A percentile compares a stretch with the other conserved stretches of the same genome.
These are phyloP conservation scores for Zygosaccharomyces sapae DNA, from an alignment of 1,139 yeast species.

Conservation along the genomic window DNA sequence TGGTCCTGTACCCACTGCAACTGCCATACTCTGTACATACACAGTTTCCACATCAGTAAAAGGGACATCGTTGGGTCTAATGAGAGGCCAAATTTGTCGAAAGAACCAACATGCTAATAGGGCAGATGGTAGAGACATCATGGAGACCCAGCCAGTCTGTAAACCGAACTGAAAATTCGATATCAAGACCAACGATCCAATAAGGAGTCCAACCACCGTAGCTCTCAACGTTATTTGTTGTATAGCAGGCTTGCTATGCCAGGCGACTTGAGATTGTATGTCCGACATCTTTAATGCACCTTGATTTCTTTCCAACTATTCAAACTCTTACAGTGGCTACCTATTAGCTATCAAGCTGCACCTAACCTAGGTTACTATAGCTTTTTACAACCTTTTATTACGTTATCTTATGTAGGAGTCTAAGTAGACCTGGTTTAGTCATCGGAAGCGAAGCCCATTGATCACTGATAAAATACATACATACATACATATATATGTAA, in stretches of 20 bases:
- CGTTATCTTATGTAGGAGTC: background rate
- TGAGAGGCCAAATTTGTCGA: constrained; percentile 41
- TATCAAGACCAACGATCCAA: constrained; percentile 76
- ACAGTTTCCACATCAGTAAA: constrained; percentile 93
- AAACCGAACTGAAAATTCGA: constrained; percentile 95
- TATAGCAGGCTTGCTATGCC: constrained; percentile 38
- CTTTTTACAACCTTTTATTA: background rate
- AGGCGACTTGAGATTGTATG: constrained; percentile 17
- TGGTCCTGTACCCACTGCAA: constrained; percentile 97
- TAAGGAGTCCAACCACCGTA: constrained; percentile 64
- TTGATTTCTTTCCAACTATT: background rate
- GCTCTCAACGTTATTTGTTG: constrained; percentile 68
- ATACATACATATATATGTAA: background rate
- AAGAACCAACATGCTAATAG: constrained; percentile 80
- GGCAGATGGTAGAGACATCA: constrained; percentile 98
- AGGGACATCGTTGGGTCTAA: constrained; percentile 33
- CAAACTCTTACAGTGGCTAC: background rate
- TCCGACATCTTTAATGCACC: constrained; percentile 7
- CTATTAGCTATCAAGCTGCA: too few relatives aligned
- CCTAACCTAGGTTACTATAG: too few relatives aligned
- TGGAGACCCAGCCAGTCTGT: constrained; percentile 98
- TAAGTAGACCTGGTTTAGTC: background rate
- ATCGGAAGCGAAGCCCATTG: constrained; percentile 1
- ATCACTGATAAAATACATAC: constrained; percentile 2
- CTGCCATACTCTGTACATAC: constrained; percentile 85